Base-by-base conservation (phyloP, 768 basidiomycete species). In the Mycena venus region DNA sequence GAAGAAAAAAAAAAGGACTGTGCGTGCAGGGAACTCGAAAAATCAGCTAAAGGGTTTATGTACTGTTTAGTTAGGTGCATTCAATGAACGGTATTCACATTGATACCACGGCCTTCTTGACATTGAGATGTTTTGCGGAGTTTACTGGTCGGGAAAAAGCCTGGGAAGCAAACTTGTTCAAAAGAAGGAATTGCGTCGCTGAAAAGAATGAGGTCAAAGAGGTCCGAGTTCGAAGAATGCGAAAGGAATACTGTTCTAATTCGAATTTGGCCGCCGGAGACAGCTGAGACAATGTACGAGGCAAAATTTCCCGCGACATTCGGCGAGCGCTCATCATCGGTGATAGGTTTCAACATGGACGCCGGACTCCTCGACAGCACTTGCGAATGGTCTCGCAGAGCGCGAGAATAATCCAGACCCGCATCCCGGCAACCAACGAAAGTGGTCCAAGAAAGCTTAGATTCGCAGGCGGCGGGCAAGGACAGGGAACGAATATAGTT, bases 61-160 rank as follows among this genome's bases (percentile, higher is more conserved):
- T n/a, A n/a, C n/a, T n/a, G n/a, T n/a, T n/a, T n/a, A n/a, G n/a
- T n/a, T n/a, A n/a, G n/a, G n/a, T n/a, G n/a, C n/a, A n/a, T n/a
- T n/a, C n/a, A n/a, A n/a, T n/a, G 60, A 62, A 62, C 12, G 23
- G 60, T 27, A 44, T 44, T 62, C 14, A 25, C 40, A 62, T 62
- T 29, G 60, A 17, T 44, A 62, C 60, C 40, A 32, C 42, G 62
- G 62, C 44, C 31, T 63, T 47, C 62, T 63, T 47, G 44, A 47
- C 47, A 60, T 60, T 60, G 59, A 60, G 59, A 63, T 31, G 62
- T 29, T 29, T n/a, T n/a, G n/a, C n/a, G n/a, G n/a, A n/a, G n/a
- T n/a, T n/a, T n/a, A n/a, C n/a, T n/a, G n/a, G n/a, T 63, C 42
- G 42, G 40, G 49, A 63, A 14, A 63, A 63, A 47, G 42, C 29